Evolutionary conservation across 1,139 yeast species (phyloP).

Genomic region (Yamadazyma atlantica): DNA sequence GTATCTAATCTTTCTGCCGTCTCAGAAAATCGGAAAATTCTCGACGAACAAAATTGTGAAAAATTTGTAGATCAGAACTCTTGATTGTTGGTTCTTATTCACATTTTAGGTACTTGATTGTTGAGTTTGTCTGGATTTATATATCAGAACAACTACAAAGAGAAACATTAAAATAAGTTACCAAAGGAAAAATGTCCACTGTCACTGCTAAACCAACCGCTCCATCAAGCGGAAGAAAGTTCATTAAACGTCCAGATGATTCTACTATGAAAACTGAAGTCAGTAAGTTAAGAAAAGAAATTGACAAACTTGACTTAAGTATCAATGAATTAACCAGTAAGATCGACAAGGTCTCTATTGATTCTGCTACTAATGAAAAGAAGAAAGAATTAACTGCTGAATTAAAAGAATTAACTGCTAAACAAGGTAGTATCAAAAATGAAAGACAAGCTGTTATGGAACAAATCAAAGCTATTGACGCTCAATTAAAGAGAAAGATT

Average conservation of each 20-base stretch:
- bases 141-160: no score
- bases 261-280: slow-evolving; percentile 59
- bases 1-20: no score
- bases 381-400: slow-evolving; percentile 66
- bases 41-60: neutral
- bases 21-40: no score
- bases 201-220: slow-evolving; percentile 16
- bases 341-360: slow-evolving; percentile 44
- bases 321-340: slow-evolving; percentile 43
- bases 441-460: slow-evolving; percentile 70
- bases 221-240: slow-evolving; percentile 29
- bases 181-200: slow-evolving; percentile 11
- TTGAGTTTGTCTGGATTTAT: no score
- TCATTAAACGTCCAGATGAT: slow-evolving; percentile 77
- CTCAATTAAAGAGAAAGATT: slow-evolving; percentile 71
- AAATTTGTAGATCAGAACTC: neutral
- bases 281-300: slow-evolving; percentile 60
- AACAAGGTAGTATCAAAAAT: slow-evolving; percentile 70
- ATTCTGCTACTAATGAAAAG: slow-evolving; percentile 47
- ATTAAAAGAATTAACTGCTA: slow-evolving; percentile 59
- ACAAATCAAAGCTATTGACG: slow-evolving; percentile 72
- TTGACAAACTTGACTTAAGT: slow-evolving; percentile 64
- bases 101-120: no score
- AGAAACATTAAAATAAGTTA: neutral
- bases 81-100: neutral